phyloP scores from a whole-genome alignment of 2,329 filamentous ascomycete species.

The Xylaria sp. region DNA sequence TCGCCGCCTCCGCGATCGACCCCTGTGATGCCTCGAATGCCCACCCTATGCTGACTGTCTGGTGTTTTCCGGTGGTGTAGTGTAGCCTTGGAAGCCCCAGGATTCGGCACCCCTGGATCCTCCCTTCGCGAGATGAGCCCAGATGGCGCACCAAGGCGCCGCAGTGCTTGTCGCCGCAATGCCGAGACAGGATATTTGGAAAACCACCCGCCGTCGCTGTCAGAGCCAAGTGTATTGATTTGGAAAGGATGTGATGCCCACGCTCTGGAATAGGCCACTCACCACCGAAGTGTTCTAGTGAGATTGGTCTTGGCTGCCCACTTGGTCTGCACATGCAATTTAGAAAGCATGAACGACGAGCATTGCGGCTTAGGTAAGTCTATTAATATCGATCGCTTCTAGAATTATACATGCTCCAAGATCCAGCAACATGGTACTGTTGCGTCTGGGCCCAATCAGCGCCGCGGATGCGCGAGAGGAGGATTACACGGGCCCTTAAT shows the following conservation, averaged over 20 bases:
- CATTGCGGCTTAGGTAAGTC: slow-evolving; percentile 17
- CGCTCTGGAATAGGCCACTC: not conserved
- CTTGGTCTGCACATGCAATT: not conserved
- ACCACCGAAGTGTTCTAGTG: not conserved
- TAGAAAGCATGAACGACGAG: slow-evolving; percentile 5
- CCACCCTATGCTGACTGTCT: slow-evolving; percentile 16
- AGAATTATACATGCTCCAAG: not conserved
- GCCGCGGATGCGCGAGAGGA: not conserved
- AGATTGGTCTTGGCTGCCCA: slow-evolving; percentile 5
- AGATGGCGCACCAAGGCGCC: not conserved
- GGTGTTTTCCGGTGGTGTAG: not conserved
- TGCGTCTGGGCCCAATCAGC: slow-evolving; percentile 7
- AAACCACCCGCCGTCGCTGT: not conserved
- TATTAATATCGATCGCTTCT: slow-evolving; percentile 11
- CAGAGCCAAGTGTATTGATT: slow-evolving; percentile 1
- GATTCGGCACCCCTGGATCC: slow-evolving; percentile 2
- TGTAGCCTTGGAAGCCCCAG: not conserved
- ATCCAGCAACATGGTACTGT: slow-evolving; percentile 4
- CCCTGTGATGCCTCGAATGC: not conserved
- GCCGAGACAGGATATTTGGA: slow-evolving; percentile 4
- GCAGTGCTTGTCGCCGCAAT: not conserved
- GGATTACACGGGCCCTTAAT: slow-evolving; percentile 10
- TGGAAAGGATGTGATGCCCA: slow-evolving; percentile 9
- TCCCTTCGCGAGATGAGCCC: slow-evolving; percentile 13
- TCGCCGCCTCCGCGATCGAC: not conserved